Conservation (phyloP, 78 protist species). For the Guillardia theta region DNA sequence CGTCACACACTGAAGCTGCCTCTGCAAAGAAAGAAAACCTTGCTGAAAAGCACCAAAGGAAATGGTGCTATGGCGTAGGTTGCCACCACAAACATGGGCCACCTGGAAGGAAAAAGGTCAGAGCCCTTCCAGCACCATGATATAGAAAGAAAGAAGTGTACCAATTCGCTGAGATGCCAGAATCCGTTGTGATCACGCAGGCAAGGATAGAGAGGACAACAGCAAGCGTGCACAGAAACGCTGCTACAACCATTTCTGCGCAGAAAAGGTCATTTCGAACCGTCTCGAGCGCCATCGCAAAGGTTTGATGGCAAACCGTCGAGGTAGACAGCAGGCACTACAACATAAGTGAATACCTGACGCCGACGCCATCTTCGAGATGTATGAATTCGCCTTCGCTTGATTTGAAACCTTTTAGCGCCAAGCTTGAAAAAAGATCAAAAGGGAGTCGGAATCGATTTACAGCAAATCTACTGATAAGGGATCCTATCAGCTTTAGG, state of each 20-base stretch:
- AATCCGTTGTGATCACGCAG: not conserved
- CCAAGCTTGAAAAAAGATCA: too few species aligned
- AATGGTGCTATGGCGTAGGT: not conserved
- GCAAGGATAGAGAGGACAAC: conserved; percentile 8
- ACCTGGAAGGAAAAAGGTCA: not conserved
- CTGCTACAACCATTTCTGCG: not conserved
- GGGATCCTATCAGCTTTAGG: too few species aligned
- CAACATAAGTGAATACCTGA: too few species aligned
- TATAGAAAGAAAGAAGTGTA: not conserved
- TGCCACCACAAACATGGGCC: not conserved
- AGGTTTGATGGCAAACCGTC: too few species aligned
- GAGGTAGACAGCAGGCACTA: too few species aligned
- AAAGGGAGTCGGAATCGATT: too few species aligned
- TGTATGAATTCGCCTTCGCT: too few species aligned
- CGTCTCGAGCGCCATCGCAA: too few species aligned
- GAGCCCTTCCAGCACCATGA: not conserved
- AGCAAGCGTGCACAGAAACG: not conserved
- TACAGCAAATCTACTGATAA: too few species aligned
- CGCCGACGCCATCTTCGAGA: too few species aligned
- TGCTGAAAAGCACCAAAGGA: not conserved
- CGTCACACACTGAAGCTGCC: not conserved
- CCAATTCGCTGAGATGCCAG: not conserved
- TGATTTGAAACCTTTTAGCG: too few species aligned
- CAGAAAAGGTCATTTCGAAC: too few species aligned
- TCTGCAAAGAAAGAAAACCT: not conserved